Conservation (phyloP, 768 basidiomycete species). For the Tricholoma sp. region DNA sequence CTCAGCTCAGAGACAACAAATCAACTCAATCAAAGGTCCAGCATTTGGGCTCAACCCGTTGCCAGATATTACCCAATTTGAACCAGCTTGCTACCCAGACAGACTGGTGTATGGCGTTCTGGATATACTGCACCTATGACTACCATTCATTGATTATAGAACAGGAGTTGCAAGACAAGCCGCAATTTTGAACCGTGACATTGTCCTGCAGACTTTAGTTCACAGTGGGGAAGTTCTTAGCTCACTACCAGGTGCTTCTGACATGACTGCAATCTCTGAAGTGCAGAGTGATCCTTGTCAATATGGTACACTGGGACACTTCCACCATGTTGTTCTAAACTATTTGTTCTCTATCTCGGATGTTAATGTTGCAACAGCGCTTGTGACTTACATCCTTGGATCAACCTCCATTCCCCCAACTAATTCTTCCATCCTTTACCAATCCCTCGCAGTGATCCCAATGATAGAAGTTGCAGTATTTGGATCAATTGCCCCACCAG, state of each 20-base stretch:
- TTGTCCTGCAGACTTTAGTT: slow-evolving; percentile 43
- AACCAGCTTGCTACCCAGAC: slow-evolving; percentile 46
- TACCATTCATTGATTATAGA: slow-evolving; percentile 48
- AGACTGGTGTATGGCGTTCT: slow-evolving; percentile 62
- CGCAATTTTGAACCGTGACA: slow-evolving; percentile 39
- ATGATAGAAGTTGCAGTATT: slow-evolving; percentile 61
- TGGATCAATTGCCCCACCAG: slow-evolving; percentile 44
- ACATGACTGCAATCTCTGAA: slow-evolving; percentile 23
- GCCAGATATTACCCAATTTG: slow-evolving; percentile 32
- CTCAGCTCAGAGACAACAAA: slow-evolving; percentile 30
- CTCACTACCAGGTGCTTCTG: slow-evolving; percentile 34
- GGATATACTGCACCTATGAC: slow-evolving; percentile 49
- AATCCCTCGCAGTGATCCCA: slow-evolving; percentile 43
- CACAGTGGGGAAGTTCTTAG: slow-evolving; percentile 48
- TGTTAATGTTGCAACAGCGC: slow-evolving; percentile 36
- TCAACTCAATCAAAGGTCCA: slow-evolving; percentile 44
- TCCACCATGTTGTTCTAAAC: slow-evolving; percentile 53
- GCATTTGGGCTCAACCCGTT: slow-evolving; percentile 45
- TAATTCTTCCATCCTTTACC: slow-evolving; percentile 32
- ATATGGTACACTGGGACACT: slow-evolving; percentile 50
- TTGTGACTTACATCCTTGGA: slow-evolving; percentile 44
- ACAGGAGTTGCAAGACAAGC: slow-evolving; percentile 44
- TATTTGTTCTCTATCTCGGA: slow-evolving; percentile 50
- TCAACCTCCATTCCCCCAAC: slow-evolving; percentile 35
- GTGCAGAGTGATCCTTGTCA: slow-evolving; percentile 40